phyloP scores from a whole-genome alignment of 2,329 filamentous ascomycete species.

The Fusarium sp. region DNA sequence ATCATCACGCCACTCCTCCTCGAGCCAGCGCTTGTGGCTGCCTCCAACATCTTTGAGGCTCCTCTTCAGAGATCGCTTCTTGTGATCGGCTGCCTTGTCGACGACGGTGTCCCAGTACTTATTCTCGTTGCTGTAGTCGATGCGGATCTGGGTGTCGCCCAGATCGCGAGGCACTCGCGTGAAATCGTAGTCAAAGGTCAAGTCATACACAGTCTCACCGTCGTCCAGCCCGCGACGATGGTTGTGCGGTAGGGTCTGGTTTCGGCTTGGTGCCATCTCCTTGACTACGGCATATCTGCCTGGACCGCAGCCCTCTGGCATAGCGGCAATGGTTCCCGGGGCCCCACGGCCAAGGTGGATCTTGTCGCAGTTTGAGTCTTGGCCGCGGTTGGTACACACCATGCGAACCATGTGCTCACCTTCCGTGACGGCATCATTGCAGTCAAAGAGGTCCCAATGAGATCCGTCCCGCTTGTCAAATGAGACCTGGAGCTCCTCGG shows the following conservation, averaged over 20 bases:
- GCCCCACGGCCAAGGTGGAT: constrained; percentile 52
- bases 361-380: constrained; percentile 51
- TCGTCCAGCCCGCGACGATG: too few species aligned
- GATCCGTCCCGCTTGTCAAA: constrained; percentile 58
- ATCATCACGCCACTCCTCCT: constrained; percentile 53
- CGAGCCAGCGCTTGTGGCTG: constrained; percentile 52
- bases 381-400: constrained; percentile 50
- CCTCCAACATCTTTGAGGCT: constrained; percentile 44
- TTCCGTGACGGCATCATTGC: constrained; percentile 43
- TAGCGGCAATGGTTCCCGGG: constrained; percentile 53
- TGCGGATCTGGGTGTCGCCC: constrained; percentile 49
- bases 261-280: constrained; percentile 32
- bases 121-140: constrained; percentile 54
- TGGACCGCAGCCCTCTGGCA: constrained; percentile 54
- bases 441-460: constrained; percentile 57
- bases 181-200: constrained; percentile 57
- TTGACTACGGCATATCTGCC: constrained; percentile 54
- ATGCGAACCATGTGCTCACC: constrained; percentile 50
- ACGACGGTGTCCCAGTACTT: constrained; percentile 53
- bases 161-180: constrained; percentile 46
- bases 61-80: constrained; percentile 34
- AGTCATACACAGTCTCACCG: constrained; percentile 45
- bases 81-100: constrained; percentile 11
- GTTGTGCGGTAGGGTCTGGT: not conserved
- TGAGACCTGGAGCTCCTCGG: constrained; percentile 48